These are phyloP conservation scores for Pichia occidentalis DNA, from an alignment of 805 yeast genomes.

Conservation along the genomic window DNA sequence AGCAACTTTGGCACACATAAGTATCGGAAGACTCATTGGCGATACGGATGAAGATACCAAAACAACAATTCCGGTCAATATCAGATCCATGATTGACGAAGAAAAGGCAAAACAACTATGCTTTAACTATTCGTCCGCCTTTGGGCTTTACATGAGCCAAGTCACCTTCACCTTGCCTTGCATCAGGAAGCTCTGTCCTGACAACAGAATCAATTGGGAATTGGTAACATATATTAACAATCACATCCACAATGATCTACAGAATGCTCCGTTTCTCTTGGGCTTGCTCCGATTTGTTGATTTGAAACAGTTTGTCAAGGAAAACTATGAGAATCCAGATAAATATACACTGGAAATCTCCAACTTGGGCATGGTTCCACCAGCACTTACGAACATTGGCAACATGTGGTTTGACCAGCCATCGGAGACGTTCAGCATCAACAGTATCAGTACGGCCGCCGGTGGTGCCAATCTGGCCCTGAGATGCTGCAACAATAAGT, in stretches of 20 bases:
- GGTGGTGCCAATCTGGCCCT: conserved; percentile 8
- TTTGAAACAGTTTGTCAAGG: conserved; percentile 4
- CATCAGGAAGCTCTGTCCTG: conserved; percentile 7
- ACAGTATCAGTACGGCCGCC: conserved; percentile 7
- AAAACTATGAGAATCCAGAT: conserved; percentile 4
- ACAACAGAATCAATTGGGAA: conserved; percentile 9
- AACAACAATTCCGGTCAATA: conserved; percentile 18
- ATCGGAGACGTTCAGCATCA: conserved; percentile 7
- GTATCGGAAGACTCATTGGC: conserved; percentile 6
- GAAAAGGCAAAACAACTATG: conserved; percentile 1
- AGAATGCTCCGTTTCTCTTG: conserved; percentile 3
- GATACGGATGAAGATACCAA: conserved; percentile 12
- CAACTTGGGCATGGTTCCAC: conserved; percentile 5
- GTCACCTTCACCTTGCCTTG: conserved; percentile 15
- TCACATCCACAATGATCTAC: conserved; percentile 2
- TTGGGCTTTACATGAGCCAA: conserved; percentile 19
- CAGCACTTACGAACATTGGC: neutral
- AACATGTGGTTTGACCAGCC: conserved; percentile 14
- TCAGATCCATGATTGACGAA: conserved; percentile 12
- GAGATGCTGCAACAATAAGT: conserved; percentile 2
- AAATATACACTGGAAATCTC: conserved; percentile 15
- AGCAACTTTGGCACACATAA: conserved; percentile 3
- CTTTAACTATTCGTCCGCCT: conserved; percentile 6
- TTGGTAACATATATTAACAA: conserved; percentile 3
- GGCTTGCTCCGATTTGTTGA: conserved; percentile 11